Evolutionary conservation across 2,329 filamentous ascomycete genomes (phyloP).

Genomic region (Acephala macrosclerotiorum): DNA sequence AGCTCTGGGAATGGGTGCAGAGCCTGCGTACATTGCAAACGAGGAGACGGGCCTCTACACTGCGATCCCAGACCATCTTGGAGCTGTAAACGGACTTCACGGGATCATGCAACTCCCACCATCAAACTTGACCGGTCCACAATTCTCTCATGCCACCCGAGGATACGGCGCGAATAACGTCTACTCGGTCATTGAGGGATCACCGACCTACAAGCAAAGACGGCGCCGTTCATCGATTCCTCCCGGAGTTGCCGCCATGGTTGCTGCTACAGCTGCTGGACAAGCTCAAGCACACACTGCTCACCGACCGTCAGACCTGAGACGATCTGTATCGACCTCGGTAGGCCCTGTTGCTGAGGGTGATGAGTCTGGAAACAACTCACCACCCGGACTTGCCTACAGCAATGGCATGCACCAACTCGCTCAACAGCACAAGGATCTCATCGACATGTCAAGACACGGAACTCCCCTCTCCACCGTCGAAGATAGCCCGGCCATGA

Average conservation of each 20-base stretch:
- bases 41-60: conserved; percentile 97
- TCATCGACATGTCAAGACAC: conserved; percentile 85
- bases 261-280: conserved; percentile 64
- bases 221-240: conserved; percentile 93
- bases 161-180: conserved; percentile 77
- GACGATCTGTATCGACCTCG: conserved; percentile 88
- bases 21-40: conserved; percentile 97
- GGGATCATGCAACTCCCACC: conserved; percentile 91
- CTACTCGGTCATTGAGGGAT: conserved; percentile 96
- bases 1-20: conserved; percentile 78
- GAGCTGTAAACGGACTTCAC: conserved; percentile 76
- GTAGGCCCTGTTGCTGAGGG: conserved; percentile 83
- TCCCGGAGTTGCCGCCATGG: conserved; percentile 73
- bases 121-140: conserved; percentile 80
- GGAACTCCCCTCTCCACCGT: conserved; percentile 88
- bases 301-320: conserved; percentile 87
- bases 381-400: conserved; percentile 78
- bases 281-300: conserved; percentile 63
- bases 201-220: conserved; percentile 98
- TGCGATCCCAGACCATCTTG: conserved; percentile 86
- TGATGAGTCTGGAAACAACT: conserved; percentile 80
- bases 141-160: conserved; percentile 76
- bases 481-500: conserved; percentile 81
- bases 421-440: conserved; percentile 76
- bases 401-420: conserved; percentile 73